Conservation (phyloP, 768 basidiomycete species). For the Boletus insuetus region DNA sequence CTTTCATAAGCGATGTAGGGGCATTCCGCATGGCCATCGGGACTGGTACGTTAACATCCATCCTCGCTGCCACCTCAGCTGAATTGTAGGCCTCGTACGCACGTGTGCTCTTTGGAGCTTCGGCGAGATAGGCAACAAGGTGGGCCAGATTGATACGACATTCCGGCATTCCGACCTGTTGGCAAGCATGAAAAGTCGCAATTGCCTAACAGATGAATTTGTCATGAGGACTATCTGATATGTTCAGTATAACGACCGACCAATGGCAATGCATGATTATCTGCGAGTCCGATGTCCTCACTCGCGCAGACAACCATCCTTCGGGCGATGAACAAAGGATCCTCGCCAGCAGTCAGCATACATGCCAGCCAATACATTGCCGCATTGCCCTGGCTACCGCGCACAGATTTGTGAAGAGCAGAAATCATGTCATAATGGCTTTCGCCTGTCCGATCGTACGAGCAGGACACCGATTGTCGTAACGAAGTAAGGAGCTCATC, state of each 20-base stretch:
- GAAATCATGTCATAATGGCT: conserved; percentile 79
- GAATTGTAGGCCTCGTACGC: conserved; percentile 74
- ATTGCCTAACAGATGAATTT: conserved; percentile 46
- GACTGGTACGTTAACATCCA: conserved; percentile 53
- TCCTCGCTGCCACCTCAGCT: conserved; percentile 60
- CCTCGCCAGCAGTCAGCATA: conserved; percentile 79
- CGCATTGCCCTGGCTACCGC: conserved; percentile 72
- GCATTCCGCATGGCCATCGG: conserved; percentile 77
- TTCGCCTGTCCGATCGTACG: conserved; percentile 78
- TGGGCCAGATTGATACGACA: conserved; percentile 79
- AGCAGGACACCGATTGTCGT: conserved; percentile 58
- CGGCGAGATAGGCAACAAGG: conserved; percentile 73
- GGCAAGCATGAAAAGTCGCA: conserved; percentile 62
- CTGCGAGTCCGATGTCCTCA: conserved; percentile 83
- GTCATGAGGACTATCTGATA: conserved; percentile 5
- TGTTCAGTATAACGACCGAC: conserved; percentile 34
- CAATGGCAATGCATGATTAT: conserved; percentile 71
- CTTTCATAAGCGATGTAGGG: conserved; percentile 68
- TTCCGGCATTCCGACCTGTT: conserved; percentile 76
- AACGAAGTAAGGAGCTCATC: conserved; percentile 52
- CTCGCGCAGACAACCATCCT: conserved; percentile 78
- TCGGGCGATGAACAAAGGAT: conserved; percentile 73
- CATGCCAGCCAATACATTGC: conserved; percentile 88
- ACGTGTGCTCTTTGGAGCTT: conserved; percentile 79
- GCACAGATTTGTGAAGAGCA: conserved; percentile 79